phyloP scores from a whole-genome alignment of 2,329 filamentous ascomycete genomes.

The Colletotrichum spinosum region DNA sequence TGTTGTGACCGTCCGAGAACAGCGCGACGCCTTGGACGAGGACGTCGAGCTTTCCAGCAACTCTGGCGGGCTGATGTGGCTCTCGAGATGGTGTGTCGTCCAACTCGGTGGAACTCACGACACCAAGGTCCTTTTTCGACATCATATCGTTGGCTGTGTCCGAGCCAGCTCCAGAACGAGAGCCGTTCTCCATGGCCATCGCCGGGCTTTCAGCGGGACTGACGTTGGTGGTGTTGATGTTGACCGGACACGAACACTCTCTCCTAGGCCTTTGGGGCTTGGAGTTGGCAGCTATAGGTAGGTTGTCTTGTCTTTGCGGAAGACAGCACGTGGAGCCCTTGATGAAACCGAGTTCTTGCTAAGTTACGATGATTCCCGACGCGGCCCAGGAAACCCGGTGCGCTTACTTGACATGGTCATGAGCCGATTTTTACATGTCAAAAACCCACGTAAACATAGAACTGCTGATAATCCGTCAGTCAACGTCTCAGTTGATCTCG shows the following conservation, averaged over 20 bases:
- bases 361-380: background rate
- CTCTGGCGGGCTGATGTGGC: background rate
- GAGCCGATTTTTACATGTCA: too few species aligned
- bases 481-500: too few species aligned
- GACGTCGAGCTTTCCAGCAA: constrained; percentile 36
- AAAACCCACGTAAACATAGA: too few species aligned
- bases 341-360: background rate
- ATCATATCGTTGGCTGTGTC: background rate
- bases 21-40: constrained; percentile 42
- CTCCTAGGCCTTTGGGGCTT: too few species aligned
- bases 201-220: too few species aligned
- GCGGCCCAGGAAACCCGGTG: too few species aligned
- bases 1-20: too few species aligned
- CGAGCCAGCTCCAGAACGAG: background rate
- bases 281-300: too few species aligned
- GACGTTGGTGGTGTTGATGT: background rate
- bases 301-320: too few species aligned
- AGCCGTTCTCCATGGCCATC: constrained; percentile 8
- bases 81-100: constrained; percentile 9
- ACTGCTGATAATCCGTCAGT: too few species aligned
- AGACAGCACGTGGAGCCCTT: constrained; percentile 10
- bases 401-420: too few species aligned
- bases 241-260: too few species aligned
- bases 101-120: background rate
- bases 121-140: constrained; percentile 3